These are phyloP conservation scores for Cicer bijugum DNA, from an alignment of 306 rosid species.

Conservation along the genomic window DNA sequence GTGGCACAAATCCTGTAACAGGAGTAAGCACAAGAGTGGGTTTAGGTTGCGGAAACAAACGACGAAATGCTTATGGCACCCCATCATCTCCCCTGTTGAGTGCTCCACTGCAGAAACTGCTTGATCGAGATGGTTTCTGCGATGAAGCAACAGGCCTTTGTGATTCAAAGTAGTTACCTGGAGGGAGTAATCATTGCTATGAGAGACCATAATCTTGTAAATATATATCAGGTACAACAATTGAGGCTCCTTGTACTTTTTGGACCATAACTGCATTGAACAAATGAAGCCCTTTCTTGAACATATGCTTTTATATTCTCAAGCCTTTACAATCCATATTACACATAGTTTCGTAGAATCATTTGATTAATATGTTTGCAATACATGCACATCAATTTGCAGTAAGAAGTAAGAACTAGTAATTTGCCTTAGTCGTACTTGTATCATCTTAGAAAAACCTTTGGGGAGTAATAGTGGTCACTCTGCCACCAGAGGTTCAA, in stretches of 20 bases:
- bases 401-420: no score
- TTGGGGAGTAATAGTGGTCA: slow-evolving; percentile 25
- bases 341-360: no score
- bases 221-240: slow-evolving; percentile 32
- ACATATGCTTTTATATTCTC: no score
- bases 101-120: slow-evolving; percentile 74
- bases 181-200: background rate
- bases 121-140: slow-evolving; percentile 63
- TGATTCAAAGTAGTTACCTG: slow-evolving; percentile 55
- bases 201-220: slow-evolving; percentile 22
- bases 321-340: no score
- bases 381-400: no score
- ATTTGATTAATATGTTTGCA: no score
- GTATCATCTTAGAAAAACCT: background rate
- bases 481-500: slow-evolving; percentile 34
- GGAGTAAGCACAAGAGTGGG: slow-evolving; percentile 63
- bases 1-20: slow-evolving; percentile 57
- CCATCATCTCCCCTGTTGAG: slow-evolving; percentile 75
- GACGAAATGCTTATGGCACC: slow-evolving; percentile 71
- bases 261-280: slow-evolving; percentile 19
- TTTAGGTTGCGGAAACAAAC: slow-evolving; percentile 83
- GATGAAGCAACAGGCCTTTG: slow-evolving; percentile 72
- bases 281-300: slow-evolving; percentile 31
- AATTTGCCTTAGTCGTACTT: slow-evolving; percentile 16
- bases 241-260: slow-evolving; percentile 27